Base-by-base conservation (phyloP, 495 filamentous ascomycete species). In the Penicillium diatomitis region DNA sequence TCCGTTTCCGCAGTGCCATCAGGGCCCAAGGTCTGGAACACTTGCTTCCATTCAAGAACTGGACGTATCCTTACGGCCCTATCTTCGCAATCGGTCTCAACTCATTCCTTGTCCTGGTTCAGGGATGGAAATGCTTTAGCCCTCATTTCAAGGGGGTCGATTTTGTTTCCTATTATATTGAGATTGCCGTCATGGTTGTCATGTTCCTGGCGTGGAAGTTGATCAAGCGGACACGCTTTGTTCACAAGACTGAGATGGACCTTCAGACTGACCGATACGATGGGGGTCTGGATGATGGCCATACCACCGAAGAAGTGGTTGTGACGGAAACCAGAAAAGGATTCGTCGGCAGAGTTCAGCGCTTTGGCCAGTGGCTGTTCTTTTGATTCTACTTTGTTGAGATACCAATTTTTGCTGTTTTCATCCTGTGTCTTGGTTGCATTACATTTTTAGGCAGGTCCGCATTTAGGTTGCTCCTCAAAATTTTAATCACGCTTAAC, bases 31-130 rank as follows among this genome's bases (percentile, higher is more conserved):
- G 71, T 11, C 74, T 79, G 38, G 73, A 76, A 37, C 74, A 81
- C 50, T 67, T 81, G 0, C 71, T 84, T 11, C 76, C 79, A 2
- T 84, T 79, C 61, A 76, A 72, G 42, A 82, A 82, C 57, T 80
- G 74, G 74, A 81, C 77, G 0, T 81, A 83, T 52, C 80, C 80
- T 0, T 71, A 59, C 44, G 79, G 79, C 0, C 79, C 79, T 0
- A 74, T 73, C 48, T 47, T 78, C 35, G 69, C 69, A 7, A 56
- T 81, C 9, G 48, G 72, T 3, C 65, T 82, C 5, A 81, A 81
- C 49, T 61, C 51, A 7, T 69, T 82, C 30, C 69, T 83, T 6
- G 69, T 83, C 30, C 69, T 82, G 6, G 73, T 82, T 0, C 81
- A 82, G 54, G 80, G 80, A 8, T 83, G 80, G 79, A 71, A 66